Evolutionary conservation across 2,329 filamentous ascomycete genomes (phyloP), one percentile per base, ranked within the genome.

Genomic region (Beauveria sp.): DNA sequence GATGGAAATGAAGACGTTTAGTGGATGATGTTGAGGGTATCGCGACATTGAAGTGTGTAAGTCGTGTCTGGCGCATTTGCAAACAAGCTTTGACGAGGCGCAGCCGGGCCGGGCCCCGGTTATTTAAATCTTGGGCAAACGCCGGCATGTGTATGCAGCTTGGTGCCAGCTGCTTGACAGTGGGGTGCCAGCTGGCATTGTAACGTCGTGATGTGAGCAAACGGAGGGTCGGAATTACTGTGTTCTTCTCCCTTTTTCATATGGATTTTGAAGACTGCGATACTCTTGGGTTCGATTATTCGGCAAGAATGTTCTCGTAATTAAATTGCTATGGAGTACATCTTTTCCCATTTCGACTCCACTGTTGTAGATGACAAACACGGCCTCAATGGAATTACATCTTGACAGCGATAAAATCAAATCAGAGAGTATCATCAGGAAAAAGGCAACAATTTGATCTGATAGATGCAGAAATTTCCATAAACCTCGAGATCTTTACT

Each of bases 1-100:
- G 24, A 44, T 34, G 40, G n/a, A 1, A 20, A 44, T 43, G 8
- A 16, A 14, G 18, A 20, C 16, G 10, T 5, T 2, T 3, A 5
- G 18, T 10, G 16, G 16, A 2, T 3, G 40, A n/a, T 22, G 8
- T 2, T 43, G 53, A 46, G 24, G 20, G 30, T 26, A 57, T 57
- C 55, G 20, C 20, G 44, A 57, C 7, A 22, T 26, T 8, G 2
- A 22, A 8, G 14, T 10, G 44, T 57, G 20, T 28, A 48, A 48
- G 55, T 48, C 22, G 43, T 26, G 14, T 47, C 34, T 57, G 44
- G 28, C 41, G 54, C 34, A 30, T 56, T 56, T 56, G 20, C 43
- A 48, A 56, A 56, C 40, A 56, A 47, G 55, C 43, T 48, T 48
- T 26, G 30, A 2, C n/a, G 41, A 57, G 55, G 55, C 55, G 55